Conservation (phyloP, 805 yeast species). For the Nakazawaea molendinolei region DNA sequence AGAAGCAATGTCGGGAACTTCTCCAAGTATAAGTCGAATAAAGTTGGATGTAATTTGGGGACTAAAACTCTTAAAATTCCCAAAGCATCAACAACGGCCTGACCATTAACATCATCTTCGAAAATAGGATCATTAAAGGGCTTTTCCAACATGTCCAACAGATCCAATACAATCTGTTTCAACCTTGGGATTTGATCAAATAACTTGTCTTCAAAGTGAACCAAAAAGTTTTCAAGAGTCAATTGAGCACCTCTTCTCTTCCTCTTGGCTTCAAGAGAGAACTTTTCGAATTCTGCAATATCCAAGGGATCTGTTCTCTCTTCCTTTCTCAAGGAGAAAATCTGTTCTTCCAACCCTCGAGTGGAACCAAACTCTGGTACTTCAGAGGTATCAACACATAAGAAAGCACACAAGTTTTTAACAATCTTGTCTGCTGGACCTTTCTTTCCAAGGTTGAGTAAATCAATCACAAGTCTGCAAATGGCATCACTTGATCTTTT, state of each 20-base stretch:
- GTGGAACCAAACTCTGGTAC: conserved; percentile 87
- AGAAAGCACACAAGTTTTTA: conserved; percentile 83
- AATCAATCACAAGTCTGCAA: conserved; percentile 52
- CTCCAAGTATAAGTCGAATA: conserved; percentile 45
- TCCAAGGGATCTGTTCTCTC: conserved; percentile 61
- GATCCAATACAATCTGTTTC: conserved; percentile 55
- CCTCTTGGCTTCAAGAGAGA: conserved; percentile 65
- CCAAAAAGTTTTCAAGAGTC: conserved; percentile 56
- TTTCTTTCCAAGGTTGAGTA: conserved; percentile 50
- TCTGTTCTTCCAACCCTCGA: conserved; percentile 41
- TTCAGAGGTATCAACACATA: conserved; percentile 93
- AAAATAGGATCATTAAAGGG: conserved; percentile 20
- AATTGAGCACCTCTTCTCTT: conserved; percentile 81
- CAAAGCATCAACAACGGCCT: conserved; percentile 75
- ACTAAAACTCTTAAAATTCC: conserved; percentile 74
- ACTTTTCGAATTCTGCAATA: conserved; percentile 51
- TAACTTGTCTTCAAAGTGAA: conserved; percentile 43
- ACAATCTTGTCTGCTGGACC: conserved; percentile 83
- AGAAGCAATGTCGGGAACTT: conserved; percentile 44
- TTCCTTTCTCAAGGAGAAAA: conserved; percentile 74
- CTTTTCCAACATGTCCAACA: conserved; percentile 34
- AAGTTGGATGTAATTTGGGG: conserved; percentile 45
- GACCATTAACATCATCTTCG: conserved; percentile 52
- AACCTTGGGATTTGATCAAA: conserved; percentile 65
- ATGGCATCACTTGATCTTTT: conserved; percentile 63